Evolutionary conservation across 1,284 basidiomycete species (phyloP).

Genomic region (Tylopilus orsonianus): DNA sequence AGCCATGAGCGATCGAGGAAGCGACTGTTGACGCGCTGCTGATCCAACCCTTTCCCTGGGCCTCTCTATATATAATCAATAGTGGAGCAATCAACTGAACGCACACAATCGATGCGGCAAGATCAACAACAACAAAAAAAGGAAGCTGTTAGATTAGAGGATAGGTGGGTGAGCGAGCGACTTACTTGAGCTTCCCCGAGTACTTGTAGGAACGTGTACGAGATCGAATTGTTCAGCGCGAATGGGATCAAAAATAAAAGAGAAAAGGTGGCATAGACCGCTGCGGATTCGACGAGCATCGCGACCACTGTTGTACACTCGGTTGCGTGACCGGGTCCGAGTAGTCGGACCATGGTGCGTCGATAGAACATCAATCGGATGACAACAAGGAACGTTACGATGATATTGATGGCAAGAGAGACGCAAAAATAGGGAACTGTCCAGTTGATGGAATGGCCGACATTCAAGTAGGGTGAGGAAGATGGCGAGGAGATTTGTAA

Average conservation of each 20-base stretch:
- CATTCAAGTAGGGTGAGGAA: slow-evolving; percentile 26
- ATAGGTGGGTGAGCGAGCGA: background rate
- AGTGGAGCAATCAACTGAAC: slow-evolving; percentile 31
- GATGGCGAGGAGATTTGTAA: slow-evolving; percentile 28
- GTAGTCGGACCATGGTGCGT: slow-evolving; percentile 7
- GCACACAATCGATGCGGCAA: no score
- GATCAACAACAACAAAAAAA: no score
- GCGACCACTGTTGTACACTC: slow-evolving; percentile 30
- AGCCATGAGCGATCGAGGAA: slow-evolving; percentile 3
- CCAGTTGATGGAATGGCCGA: slow-evolving; percentile 22
- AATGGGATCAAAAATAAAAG: slow-evolving; percentile 31
- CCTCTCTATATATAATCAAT: slow-evolving; percentile 30
- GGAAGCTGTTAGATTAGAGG: no score
- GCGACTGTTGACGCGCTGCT: slow-evolving; percentile 14
- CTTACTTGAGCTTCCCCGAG: slow-evolving; percentile 31
- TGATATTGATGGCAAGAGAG: slow-evolving; percentile 26
- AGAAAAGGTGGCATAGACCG: slow-evolving; percentile 26
- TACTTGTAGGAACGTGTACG: slow-evolving; percentile 28
- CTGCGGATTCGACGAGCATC: slow-evolving; percentile 30
- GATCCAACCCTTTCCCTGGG: slow-evolving; percentile 32
- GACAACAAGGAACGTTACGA: slow-evolving; percentile 23
- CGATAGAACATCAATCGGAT: slow-evolving; percentile 25
- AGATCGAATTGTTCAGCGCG: slow-evolving; percentile 10
- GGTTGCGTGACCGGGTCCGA: slow-evolving; percentile 23
- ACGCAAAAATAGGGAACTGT: slow-evolving; percentile 29